phyloP scores from a whole-genome alignment of 1,284 basidiomycete species.

The Ceratobasidium sp. region DNA sequence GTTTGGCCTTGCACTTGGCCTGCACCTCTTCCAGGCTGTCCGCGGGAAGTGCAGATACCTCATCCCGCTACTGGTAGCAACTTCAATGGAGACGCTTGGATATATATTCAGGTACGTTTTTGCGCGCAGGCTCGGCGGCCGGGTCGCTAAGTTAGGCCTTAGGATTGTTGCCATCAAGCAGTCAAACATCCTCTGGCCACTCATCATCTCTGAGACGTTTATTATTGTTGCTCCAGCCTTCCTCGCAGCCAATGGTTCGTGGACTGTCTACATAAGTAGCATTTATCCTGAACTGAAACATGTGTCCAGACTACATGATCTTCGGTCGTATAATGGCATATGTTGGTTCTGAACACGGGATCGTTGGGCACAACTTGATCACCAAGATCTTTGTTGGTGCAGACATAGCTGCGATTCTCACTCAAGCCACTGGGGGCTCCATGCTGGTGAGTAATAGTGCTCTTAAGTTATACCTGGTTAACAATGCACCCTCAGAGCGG shows the following conservation, averaged over 20 bases:
- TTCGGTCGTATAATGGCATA: constrained; percentile 48
- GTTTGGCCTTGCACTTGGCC: constrained; percentile 30
- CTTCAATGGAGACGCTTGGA: constrained; percentile 30
- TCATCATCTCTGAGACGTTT: constrained; percentile 43
- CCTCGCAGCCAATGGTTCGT: constrained; percentile 46
- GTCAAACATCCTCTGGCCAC: constrained; percentile 31
- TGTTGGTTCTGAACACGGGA: constrained; percentile 44
- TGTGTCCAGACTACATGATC: constrained; percentile 47
- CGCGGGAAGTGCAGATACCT: constrained; percentile 20
- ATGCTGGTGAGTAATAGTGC: constrained; percentile 40
- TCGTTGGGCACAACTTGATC: constrained; percentile 45
- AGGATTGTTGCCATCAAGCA: constrained; percentile 46
- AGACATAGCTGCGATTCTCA: constrained; percentile 46
- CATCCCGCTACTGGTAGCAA: constrained; percentile 39
- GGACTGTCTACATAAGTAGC: background rate
- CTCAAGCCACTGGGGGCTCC: constrained; percentile 45
- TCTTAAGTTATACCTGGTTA: background rate
- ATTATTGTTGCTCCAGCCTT: constrained; percentile 48
- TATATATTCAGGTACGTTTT: constrained; percentile 38
- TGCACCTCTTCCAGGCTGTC: constrained; percentile 41
- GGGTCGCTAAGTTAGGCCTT: background rate
- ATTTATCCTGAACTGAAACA: background rate
- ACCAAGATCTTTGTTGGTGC: constrained; percentile 47
- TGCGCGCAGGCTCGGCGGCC: background rate
- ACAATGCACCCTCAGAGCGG: constrained; percentile 12